Conservation (phyloP, 1,139 yeast genomes). For the Lodderomyces oxycetoniae region DNA sequence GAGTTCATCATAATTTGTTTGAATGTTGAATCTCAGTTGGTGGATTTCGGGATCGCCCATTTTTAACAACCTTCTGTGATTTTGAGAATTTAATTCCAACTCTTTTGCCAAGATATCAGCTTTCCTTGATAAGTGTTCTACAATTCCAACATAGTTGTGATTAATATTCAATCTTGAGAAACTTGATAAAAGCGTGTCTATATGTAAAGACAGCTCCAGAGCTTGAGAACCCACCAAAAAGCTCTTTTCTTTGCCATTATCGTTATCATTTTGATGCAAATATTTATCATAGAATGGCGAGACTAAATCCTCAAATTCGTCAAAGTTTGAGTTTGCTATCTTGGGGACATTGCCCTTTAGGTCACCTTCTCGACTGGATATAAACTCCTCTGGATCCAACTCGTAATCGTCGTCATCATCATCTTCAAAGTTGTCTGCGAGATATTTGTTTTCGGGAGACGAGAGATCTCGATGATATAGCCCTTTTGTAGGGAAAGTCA, state of each 20-base stretch:
- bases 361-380: no score
- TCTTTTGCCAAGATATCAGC: conserved; percentile 8
- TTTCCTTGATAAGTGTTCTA: conserved; percentile 14
- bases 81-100: conserved; percentile 8
- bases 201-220: no score
- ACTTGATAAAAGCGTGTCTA: no score
- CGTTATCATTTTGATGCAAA: no score
- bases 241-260: no score
- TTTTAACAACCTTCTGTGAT: conserved; percentile 16
- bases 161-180: no score
- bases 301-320: no score
- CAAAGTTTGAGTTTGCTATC: no score
- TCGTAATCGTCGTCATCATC: conserved; percentile 15
- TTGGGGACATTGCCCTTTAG: no score
- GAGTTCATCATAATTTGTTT: conserved; percentile 29
- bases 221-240: no score
- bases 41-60: conserved; percentile 32
- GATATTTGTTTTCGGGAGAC: conserved; percentile 6
- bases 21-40: conserved; percentile 25
- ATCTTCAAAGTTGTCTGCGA: conserved; percentile 10
- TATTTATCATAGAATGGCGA: no score
- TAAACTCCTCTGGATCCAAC: conserved; percentile 22
- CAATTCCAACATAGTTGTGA: no score
- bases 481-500: not conserved
- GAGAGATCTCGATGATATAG: conserved; percentile 5